phyloP scores from a whole-genome alignment of 192 early-diverging fungal species.

The Chytriomyces sp. region DNA sequence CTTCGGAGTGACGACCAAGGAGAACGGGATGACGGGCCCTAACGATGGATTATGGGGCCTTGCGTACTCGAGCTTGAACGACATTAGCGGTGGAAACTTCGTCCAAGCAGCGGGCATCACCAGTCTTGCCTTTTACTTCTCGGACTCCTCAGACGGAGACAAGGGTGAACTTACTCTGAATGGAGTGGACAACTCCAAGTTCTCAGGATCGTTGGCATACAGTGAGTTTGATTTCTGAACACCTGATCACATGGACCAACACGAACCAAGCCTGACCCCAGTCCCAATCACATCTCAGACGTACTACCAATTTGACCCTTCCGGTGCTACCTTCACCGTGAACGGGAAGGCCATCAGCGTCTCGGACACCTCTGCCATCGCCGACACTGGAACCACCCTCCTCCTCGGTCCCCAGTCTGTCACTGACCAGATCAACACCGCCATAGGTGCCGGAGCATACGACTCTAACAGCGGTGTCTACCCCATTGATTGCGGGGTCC shows the following conservation, averaged over 20 bases:
- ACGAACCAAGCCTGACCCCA: no score
- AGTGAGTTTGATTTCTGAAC: no score
- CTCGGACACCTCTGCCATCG: constrained; percentile 26
- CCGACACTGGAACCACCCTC: constrained; percentile 43
- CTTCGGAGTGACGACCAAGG: constrained; percentile 6
- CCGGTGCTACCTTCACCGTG: not conserved
- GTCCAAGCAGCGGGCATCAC: constrained; percentile 34
- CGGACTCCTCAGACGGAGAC: constrained; percentile 34
- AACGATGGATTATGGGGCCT: constrained; percentile 41
- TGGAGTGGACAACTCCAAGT: constrained; percentile 53
- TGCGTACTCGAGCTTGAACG: not conserved
- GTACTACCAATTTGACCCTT: constrained; percentile 9
- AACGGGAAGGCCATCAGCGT: not conserved
- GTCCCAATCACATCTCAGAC: not conserved
- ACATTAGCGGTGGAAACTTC: constrained; percentile 15
- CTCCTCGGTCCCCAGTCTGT: constrained; percentile 22
- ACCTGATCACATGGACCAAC: no score
- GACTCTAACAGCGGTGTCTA: not conserved
- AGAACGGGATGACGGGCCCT: constrained; percentile 20
- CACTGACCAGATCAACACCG: constrained; percentile 32
- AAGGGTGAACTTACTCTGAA: constrained; percentile 56
- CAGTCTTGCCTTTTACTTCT: constrained; percentile 50
- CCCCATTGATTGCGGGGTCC: constrained; percentile 9
- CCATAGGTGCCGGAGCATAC: constrained; percentile 41
- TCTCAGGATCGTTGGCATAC: constrained; percentile 49